Conservation (phyloP, 140 eudicot species). For the Anethum foeniculum region DNA sequence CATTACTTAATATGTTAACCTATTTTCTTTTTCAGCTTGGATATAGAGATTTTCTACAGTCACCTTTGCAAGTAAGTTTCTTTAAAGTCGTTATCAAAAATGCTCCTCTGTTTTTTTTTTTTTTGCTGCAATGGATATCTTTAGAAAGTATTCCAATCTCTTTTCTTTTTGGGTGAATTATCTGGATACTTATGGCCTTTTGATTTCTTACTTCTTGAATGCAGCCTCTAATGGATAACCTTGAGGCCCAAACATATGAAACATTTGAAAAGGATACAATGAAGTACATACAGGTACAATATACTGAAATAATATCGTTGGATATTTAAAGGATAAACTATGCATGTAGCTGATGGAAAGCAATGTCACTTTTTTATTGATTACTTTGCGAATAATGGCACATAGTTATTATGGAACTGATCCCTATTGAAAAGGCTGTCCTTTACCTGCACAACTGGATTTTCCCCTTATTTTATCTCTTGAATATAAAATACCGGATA, state of each 20-base stretch:
- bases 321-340: neutral
- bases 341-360: neutral
- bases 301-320: neutral
- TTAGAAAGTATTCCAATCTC: neutral
- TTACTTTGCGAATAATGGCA: neutral
- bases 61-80: conserved; percentile 79
- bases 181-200: conserved; percentile 4
- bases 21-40: conserved; percentile 45
- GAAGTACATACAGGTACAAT: conserved; percentile 76
- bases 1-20: neutral
- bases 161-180: neutral
- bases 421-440: neutral
- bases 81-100: neutral
- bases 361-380: neutral
- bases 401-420: neutral
- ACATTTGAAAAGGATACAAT: conserved; percentile 85
- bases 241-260: conserved; percentile 99
- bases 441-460: neutral
- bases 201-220: conserved; percentile 13
- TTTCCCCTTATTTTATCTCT: neutral
- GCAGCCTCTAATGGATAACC: conserved; percentile 99
- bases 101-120: neutral
- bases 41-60: conserved; percentile 86
- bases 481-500: neutral
- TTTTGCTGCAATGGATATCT: conserved; percentile 5